Percentiles rank a stretch among this genome's conserved stretches.
phyloP scores from a whole-genome alignment of 2,329 filamentous ascomycete species.

The Alternaria novae-zelandiae region DNA sequence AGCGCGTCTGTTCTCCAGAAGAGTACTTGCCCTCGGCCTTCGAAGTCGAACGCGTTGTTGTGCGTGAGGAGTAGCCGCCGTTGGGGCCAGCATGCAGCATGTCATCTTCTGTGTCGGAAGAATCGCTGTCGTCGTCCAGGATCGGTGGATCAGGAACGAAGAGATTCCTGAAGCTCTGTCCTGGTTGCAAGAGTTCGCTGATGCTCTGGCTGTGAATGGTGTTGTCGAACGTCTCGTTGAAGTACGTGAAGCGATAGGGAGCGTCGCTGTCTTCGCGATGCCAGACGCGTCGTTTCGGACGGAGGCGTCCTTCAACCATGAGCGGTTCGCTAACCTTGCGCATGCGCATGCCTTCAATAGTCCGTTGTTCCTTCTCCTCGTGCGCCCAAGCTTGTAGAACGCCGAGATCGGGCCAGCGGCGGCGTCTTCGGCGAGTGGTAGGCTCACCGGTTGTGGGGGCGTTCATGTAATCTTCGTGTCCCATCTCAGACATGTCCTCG shows the following conservation, averaged over 20 bases:
- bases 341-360: conserved; percentile 75
- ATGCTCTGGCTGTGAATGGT: conserved; percentile 97
- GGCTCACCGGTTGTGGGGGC: conserved; percentile 54
- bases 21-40: conserved; percentile 36
- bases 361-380: conserved; percentile 87
- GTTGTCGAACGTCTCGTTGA: conserved; percentile 95
- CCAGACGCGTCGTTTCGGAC: conserved; percentile 80
- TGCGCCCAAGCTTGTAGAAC: conserved; percentile 88
- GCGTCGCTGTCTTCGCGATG: conserved; percentile 86
- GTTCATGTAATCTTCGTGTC: conserved; percentile 72
- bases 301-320: conserved; percentile 85
- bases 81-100: conserved; percentile 29
- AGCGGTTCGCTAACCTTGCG: conserved; percentile 95
- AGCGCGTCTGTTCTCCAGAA: conserved; percentile 52
- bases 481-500: conserved; percentile 78
- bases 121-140: conserved; percentile 69
- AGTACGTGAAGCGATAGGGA: conserved; percentile 96
- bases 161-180: conserved; percentile 81
- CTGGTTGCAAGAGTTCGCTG: conserved; percentile 87
- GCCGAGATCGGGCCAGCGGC: conserved; percentile 84
- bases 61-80: conserved; percentile 32
- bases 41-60: conserved; percentile 31
- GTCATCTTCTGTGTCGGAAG: conserved; percentile 63
- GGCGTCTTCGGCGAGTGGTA: conserved; percentile 54
- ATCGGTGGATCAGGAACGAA: conserved; percentile 83